These are phyloP conservation scores for Fragaria ananassa DNA, from an alignment of 306 rosid species.

Conservation along the genomic window DNA sequence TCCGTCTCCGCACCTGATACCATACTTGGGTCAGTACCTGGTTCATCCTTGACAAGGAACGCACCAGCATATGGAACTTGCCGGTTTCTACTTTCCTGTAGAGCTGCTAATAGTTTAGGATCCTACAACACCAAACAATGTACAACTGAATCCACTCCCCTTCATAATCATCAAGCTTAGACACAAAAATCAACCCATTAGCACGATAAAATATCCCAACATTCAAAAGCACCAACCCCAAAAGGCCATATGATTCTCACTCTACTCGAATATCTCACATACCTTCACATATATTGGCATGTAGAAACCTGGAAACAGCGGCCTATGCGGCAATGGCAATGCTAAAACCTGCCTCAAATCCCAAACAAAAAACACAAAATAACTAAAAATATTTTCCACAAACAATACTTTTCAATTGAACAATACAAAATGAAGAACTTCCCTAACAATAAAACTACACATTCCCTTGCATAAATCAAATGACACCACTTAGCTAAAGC, in stretches of 20 bases:
- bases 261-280: constrained; percentile 21
- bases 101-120: constrained; percentile 80
- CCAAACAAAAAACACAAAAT: background rate
- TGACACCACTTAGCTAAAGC: background rate
- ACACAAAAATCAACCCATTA: too few relatives aligned
- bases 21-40: constrained; percentile 57
- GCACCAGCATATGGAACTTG: constrained; percentile 98
- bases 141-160: constrained; percentile 3
- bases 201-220: background rate
- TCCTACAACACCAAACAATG: constrained; percentile 51
- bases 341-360: constrained; percentile 75
- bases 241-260: constrained; percentile 1
- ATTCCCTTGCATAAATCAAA: background rate
- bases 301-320: constrained; percentile 95
- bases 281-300: constrained; percentile 97
- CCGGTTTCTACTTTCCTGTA: constrained; percentile 80
- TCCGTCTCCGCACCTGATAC: constrained; percentile 73
- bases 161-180: background rate
- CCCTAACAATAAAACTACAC: background rate
- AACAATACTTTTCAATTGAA: background rate
- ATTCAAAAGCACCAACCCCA: background rate
- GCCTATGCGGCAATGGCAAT: constrained; percentile 86
- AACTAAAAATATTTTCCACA: background rate
- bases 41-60: constrained; percentile 88
- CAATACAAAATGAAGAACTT: background rate